Evolutionary conservation across 768 basidiomycete genomes (phyloP).

Genomic region (Boletus sp.): DNA sequence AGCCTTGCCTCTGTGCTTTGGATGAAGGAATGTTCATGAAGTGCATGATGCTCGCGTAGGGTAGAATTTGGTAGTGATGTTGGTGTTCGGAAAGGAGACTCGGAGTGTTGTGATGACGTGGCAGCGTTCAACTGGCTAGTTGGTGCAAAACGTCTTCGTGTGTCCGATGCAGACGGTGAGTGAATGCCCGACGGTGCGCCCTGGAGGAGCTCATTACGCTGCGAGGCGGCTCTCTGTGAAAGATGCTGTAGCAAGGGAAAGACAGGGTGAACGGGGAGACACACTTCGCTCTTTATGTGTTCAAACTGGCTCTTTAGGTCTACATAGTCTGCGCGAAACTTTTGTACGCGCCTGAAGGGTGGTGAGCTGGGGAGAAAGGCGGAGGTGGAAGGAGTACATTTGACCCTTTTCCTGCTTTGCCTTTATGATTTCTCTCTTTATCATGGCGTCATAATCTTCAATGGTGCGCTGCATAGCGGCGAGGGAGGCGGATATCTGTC

Average conservation of each 20-base stretch:
- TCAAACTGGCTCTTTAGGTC: constrained; percentile 87
- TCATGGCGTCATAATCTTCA: constrained; percentile 97
- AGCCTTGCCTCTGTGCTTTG: constrained; percentile 77
- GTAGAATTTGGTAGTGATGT: constrained; percentile 53
- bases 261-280: background rate
- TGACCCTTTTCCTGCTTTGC: constrained; percentile 96
- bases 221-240: constrained; percentile 53
- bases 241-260: background rate
- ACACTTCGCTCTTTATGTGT: constrained; percentile 58
- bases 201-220: constrained; percentile 65
- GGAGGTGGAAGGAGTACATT: constrained; percentile 53
- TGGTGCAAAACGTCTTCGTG: constrained; percentile 62
- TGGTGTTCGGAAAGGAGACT: constrained; percentile 79
- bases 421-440: constrained; percentile 92
- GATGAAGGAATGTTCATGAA: constrained; percentile 88
- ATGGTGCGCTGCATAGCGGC: constrained; percentile 91
- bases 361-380: constrained; percentile 2
- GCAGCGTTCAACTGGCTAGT: constrained; percentile 33
- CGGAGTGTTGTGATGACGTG: constrained; percentile 62
- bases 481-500: constrained; percentile 98
- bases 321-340: constrained; percentile 83
- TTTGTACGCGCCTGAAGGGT: constrained; percentile 77
- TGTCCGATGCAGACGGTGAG: constrained; percentile 39
- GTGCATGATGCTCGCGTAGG: constrained; percentile 71
- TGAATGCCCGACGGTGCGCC: constrained; percentile 38